Percentiles rank a stretch among this genome's conserved stretches.
phyloP scores from a whole-genome alignment of 129 eudicot species.

The Flaveria ramosissima region DNA sequence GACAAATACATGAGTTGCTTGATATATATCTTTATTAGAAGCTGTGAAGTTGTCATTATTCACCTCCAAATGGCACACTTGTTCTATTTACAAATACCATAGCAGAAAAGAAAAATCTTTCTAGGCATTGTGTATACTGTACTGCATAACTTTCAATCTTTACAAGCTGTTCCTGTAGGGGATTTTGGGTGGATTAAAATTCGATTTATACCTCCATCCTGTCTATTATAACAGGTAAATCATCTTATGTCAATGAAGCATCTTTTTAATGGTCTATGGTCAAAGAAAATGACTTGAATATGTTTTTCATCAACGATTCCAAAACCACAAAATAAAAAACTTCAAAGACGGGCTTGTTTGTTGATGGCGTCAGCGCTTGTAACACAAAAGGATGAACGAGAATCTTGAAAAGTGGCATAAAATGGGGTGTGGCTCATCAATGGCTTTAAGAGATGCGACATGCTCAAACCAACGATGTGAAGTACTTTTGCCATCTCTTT shows the following conservation, averaged over 20 bases:
- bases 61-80: slow-evolving; percentile 19
- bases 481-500: slow-evolving; percentile 7
- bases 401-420: slow-evolving; percentile 23
- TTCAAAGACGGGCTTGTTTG: background rate
- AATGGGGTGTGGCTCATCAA: slow-evolving; percentile 19
- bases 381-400: slow-evolving; percentile 15
- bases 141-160: slow-evolving; percentile 16
- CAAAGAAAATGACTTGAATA: background rate
- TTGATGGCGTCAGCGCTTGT: background rate
- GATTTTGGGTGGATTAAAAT: slow-evolving; percentile 23
- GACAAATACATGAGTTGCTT: background rate
- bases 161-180: slow-evolving; percentile 21
- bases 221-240: slow-evolving; percentile 3
- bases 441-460: slow-evolving; percentile 25
- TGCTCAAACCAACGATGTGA: slow-evolving; percentile 9
- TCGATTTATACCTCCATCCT: slow-evolving; percentile 2
- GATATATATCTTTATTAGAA: slow-evolving; percentile 25
- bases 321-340: too few relatives aligned
- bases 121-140: slow-evolving; percentile 40
- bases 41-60: slow-evolving; percentile 11
- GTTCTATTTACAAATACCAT: slow-evolving; percentile 17
- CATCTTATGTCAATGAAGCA: slow-evolving; percentile 21
- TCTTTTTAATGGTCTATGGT: slow-evolving; percentile 19
- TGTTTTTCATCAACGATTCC: background rate
- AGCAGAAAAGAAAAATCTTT: slow-evolving; percentile 21